Conservation (phyloP, 225 moss, liverwort and hornwort genomes). For the Neckera pumila region DNA sequence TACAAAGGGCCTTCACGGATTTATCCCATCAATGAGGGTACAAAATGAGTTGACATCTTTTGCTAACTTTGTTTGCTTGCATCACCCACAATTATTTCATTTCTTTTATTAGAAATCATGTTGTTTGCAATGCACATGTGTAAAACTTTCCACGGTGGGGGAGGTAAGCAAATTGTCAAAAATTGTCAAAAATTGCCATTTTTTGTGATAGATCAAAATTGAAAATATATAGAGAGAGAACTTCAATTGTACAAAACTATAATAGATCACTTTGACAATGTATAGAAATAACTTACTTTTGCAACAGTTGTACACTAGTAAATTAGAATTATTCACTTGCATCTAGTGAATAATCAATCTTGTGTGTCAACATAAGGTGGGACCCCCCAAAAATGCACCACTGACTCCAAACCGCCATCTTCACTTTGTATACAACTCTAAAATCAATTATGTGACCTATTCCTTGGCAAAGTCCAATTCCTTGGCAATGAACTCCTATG, state of each 20-base stretch:
- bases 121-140: neutral
- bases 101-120: neutral
- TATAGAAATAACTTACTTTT: no score
- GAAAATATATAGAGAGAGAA: no score
- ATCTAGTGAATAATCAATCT: no score
- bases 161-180: neutral
- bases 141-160: accelerated
- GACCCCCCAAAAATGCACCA: no score
- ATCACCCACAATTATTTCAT: neutral
- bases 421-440: no score
- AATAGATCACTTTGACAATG: neutral
- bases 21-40: neutral
- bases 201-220: neutral
- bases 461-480: no score
- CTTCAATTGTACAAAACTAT: accelerated
- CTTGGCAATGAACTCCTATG: no score
- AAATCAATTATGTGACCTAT: no score
- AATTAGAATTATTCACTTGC: no score
- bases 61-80: neutral
- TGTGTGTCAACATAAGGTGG: no score
- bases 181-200: neutral
- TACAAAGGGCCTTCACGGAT: accelerated
- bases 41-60: neutral
- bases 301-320: no score
- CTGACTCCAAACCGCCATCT: no score